Percentiles rank a stretch among this genome's conserved stretches.
Conservation (phyloP, 257 asterid species). For the Solanum arcanum region DNA sequence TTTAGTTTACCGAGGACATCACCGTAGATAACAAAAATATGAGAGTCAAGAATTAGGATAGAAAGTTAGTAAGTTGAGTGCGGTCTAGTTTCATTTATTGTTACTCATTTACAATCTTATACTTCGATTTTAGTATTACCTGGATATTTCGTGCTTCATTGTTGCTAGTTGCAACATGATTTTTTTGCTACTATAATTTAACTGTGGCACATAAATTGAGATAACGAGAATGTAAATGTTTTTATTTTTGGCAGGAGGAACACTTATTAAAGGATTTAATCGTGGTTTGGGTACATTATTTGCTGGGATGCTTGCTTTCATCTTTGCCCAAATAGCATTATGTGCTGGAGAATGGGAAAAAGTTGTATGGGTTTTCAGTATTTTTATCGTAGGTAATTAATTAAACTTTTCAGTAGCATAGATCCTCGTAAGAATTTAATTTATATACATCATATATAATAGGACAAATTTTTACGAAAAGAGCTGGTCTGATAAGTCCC, state of each 20-base stretch:
- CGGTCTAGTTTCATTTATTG: no score
- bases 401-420: neutral
- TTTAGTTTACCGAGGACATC: neutral
- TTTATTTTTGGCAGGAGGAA: constrained; percentile 34
- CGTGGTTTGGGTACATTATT: constrained; percentile 53
- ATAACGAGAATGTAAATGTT: neutral
- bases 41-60: neutral
- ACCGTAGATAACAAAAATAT: neutral
- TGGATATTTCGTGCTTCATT: neutral
- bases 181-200: no score
- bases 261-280: constrained; percentile 56
- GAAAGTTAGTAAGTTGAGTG: neutral
- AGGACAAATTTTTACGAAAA: no score
- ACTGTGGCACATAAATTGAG: neutral
- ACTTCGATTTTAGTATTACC: neutral
- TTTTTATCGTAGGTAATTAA: constrained; percentile 31
- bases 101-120: neutral
- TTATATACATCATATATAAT: neutral
- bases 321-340: constrained; percentile 29
- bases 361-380: constrained; percentile 28
- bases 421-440: neutral
- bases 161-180: neutral
- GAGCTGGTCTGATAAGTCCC: rapidly evolving
- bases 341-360: constrained; percentile 25
- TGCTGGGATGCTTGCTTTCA: constrained; percentile 49